Base-by-base conservation (phyloP, 2,329 filamentous ascomycete genomes). In the Aspergillus eucalypticola region DNA sequence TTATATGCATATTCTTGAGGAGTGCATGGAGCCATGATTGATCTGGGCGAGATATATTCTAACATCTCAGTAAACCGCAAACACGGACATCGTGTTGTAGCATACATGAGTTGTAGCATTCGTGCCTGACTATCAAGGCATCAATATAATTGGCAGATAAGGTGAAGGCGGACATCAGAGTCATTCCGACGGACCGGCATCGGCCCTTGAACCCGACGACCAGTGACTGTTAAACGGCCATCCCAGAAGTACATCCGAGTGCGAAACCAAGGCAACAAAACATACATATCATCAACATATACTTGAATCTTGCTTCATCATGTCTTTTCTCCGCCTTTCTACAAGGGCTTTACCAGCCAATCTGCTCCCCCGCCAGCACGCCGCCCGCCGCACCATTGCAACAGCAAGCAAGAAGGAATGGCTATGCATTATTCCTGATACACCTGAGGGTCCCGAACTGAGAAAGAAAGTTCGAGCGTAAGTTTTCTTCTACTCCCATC, bases 401-500 rank as follows among this genome's bases (percentile, higher is more conserved):
- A 49, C 44, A 25, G 44, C 44, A 27, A 25, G 21, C 44, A 49
- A 83, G 70, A 83, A 78, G 63, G 87, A 90, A 74, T 92, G 87
- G 80, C 82, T 92, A 35, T 86, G 88, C 67, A 81, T 91, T 59
- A 71, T 90, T 38, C 89, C 87, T 13, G 89, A 91, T 74, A 84
- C 86, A 73, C 83, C 86, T 1, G 86, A 83, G 42, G 79, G 75
- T 19, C 76, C 83, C 60, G 81, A 81, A 64, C 88, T 88, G 81
- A 81, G 88, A 55, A 76, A 90, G 23, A 83, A 86, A 65, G 71
- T 71, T 46, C 65, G 68, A 35, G 65, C 66, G 74, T 78, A 57
- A 68, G 71, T 27, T 27, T n/a, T 27, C 17, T 11, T 11, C 10
- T 2, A 6, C n/a, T 38, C 7, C 17, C 38, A 15, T 35, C 11